phyloP scores from a whole-genome alignment of 1,284 basidiomycete genomes.

The Moniliophthora roreri region DNA sequence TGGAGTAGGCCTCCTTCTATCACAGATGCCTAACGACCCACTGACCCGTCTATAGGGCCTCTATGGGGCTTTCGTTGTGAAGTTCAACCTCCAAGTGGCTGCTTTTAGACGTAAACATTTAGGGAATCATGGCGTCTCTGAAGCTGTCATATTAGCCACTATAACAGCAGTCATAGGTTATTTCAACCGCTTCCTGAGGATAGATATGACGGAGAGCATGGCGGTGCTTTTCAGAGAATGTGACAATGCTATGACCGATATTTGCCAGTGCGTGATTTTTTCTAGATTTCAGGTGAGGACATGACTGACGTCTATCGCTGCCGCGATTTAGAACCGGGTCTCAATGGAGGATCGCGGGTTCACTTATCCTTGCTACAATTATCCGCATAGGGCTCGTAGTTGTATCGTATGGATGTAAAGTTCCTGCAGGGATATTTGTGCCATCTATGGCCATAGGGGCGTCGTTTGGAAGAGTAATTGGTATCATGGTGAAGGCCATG shows the following conservation, averaged over 20 bases:
- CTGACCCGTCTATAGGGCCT: slow-evolving; percentile 65
- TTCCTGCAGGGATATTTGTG: slow-evolving; percentile 97
- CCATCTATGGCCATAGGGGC: slow-evolving; percentile 98
- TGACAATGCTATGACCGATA: slow-evolving; percentile 85
- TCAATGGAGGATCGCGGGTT: slow-evolving; percentile 96
- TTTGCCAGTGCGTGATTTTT: slow-evolving; percentile 82
- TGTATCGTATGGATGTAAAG: slow-evolving; percentile 94
- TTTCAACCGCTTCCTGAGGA: slow-evolving; percentile 91
- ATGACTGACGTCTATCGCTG: slow-evolving; percentile 9
- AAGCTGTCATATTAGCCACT: slow-evolving; percentile 86
- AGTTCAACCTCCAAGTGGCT: slow-evolving; percentile 94
- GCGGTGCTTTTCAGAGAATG: slow-evolving; percentile 97
- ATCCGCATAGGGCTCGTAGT: slow-evolving; percentile 87
- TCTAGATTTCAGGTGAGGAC: slow-evolving; percentile 4
- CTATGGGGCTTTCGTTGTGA: slow-evolving; percentile 96
- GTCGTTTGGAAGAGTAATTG: slow-evolving; percentile 93
- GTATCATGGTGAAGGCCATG: slow-evolving; percentile 92
- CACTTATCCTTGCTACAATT: slow-evolving; percentile 88
- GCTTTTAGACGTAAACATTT: slow-evolving; percentile 92
- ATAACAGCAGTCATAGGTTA: slow-evolving; percentile 93
- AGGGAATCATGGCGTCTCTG: slow-evolving; percentile 80
- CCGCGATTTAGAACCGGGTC: slow-evolving; percentile 63
- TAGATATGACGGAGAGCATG: slow-evolving; percentile 99
- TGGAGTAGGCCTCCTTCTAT: slow-evolving; percentile 59
- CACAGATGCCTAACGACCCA: not conserved